phyloP scores from a whole-genome alignment of 306 rosid species.

The Castanea sativa region DNA sequence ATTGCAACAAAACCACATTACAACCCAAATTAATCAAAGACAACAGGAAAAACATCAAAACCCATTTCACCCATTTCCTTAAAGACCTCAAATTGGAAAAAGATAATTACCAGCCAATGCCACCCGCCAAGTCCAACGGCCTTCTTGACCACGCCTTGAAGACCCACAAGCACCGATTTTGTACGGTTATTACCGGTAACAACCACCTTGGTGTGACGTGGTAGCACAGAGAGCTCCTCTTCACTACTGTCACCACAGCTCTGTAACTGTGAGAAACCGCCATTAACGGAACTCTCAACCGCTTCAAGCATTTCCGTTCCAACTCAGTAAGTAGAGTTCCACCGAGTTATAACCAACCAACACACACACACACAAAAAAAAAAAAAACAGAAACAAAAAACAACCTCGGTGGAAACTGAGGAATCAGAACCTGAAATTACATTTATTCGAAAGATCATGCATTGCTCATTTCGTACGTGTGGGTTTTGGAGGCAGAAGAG shows the following conservation, averaged over 20 bases:
- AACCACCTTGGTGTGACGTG: conserved; percentile 97
- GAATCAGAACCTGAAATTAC: conserved; percentile 34
- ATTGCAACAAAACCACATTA: conserved; percentile 30
- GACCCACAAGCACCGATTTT: conserved; percentile 96
- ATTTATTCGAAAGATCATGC: conserved; percentile 62
- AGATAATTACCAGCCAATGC: conserved; percentile 97
- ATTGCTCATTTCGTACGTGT: conserved; percentile 33
- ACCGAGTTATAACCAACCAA: neutral
- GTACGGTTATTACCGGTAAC: conserved; percentile 98
- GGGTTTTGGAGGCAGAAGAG: conserved; percentile 33
- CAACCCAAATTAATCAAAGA: neutral
- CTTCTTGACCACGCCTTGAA: conserved; percentile 94
- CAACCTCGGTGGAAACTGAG: neutral
- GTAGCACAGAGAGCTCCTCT: conserved; percentile 93
- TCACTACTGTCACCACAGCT: conserved; percentile 95
- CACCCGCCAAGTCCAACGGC: conserved; percentile 98
- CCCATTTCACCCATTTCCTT: neutral
- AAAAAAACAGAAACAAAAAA: neutral
- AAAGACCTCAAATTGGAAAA: neutral
- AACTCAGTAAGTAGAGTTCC: neutral
- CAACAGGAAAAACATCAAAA: conserved; percentile 1
- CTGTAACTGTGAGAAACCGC: conserved; percentile 86
- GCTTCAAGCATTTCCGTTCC: conserved; percentile 69
- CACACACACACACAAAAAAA: too few species aligned
- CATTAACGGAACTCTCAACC: conserved; percentile 81